Conservation (phyloP, 352 stramenopile species). For the Aphanomyces invadans region DNA sequence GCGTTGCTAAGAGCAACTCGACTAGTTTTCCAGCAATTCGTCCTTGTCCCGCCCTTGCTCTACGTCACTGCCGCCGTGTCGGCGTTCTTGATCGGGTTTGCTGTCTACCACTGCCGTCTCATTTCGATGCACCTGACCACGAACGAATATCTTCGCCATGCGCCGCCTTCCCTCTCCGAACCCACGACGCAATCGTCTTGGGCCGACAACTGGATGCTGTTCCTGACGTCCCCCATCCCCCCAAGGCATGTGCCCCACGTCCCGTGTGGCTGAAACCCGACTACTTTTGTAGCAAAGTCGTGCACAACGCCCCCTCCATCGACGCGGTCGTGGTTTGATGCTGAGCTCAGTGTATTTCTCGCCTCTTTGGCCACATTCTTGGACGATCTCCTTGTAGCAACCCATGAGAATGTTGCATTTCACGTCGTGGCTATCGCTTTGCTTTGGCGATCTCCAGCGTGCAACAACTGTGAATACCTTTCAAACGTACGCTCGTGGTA, state of each 20-base stretch:
- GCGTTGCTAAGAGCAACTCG: neutral
- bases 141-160: slow-evolving; percentile 21
- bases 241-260: neutral
- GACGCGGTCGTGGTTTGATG: too few relatives aligned
- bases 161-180: slow-evolving; percentile 4
- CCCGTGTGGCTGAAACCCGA: too few relatives aligned
- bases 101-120: slow-evolving; percentile 4
- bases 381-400: too few relatives aligned
- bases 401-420: too few relatives aligned
- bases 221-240: neutral
- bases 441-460: too few relatives aligned
- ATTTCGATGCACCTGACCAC: slow-evolving; percentile 18
- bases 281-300: too few relatives aligned
- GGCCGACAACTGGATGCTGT: neutral
- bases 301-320: too few relatives aligned
- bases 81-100: slow-evolving; percentile 2
- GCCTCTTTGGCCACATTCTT: too few relatives aligned
- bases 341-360: too few relatives aligned
- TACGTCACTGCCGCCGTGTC: neutral
- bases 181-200: neutral
- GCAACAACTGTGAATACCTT: too few relatives aligned
- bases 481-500: too few relatives aligned
- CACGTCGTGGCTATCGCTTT: too few relatives aligned
- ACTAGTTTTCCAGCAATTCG: slow-evolving; percentile 12
- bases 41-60: slow-evolving; percentile 2